Evolutionary conservation across 23 red algal genomes (phyloP).

Genomic region (Gracilaria gracilis): DNA sequence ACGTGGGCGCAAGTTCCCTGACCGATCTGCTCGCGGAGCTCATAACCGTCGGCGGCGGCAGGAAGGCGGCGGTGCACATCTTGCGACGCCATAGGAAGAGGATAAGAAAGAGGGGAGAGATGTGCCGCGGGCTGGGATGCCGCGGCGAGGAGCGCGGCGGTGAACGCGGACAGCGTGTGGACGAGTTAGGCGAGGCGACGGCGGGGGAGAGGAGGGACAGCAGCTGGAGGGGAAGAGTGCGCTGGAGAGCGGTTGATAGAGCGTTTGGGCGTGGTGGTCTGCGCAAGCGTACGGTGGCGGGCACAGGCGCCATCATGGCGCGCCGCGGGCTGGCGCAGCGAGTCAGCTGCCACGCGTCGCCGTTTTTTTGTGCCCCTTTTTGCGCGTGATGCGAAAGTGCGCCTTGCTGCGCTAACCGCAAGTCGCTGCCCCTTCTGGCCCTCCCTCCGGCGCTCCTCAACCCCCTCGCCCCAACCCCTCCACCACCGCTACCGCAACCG

Average conservation of each 20-base stretch:
- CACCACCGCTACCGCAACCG: neutral
- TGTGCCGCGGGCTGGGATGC: conserved; percentile 32
- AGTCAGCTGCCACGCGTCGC: conserved; percentile 8
- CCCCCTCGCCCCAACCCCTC: no score
- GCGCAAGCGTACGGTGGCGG: conserved; percentile 14
- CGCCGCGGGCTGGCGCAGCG: conserved; percentile 15
- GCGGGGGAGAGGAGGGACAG: neutral
- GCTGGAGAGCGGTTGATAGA: neutral
- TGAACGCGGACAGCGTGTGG: conserved; percentile 30
- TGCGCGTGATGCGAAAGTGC: neutral
- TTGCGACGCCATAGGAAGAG: conserved; percentile 39
- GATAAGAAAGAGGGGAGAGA: conserved; percentile 12
- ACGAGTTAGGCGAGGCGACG: neutral
- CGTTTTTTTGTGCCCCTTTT: conserved; percentile 19
- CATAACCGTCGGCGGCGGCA: conserved; percentile 74
- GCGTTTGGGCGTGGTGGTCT: neutral
- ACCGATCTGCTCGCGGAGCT: conserved; percentile 96
- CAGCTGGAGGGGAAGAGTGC: neutral
- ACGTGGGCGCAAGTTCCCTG: conserved; percentile 83
- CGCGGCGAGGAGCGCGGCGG: conserved; percentile 42
- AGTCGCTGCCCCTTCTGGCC: neutral
- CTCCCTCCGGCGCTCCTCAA: no score
- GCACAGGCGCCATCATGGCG: neutral
- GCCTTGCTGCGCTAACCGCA: neutral
- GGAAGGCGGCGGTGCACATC: conserved; percentile 58